A percentile compares a stretch with the other conserved stretches of the same genome.
These are phyloP conservation scores for Lipomyces sp. DNA, from an alignment of 805 yeast genomes.

Conservation along the genomic window DNA sequence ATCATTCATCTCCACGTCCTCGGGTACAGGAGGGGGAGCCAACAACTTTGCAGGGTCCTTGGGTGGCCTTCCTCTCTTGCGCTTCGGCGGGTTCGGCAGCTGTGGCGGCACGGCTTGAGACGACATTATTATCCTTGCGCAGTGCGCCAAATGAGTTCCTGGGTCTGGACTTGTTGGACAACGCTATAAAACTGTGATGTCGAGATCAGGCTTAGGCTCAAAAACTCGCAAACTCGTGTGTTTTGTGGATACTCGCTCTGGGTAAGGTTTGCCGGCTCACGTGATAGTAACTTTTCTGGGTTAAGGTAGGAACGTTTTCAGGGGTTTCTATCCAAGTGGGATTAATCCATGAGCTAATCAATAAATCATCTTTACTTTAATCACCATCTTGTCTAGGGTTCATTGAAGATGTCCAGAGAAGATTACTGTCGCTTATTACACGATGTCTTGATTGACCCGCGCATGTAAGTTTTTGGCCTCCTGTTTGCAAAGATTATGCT, in stretches of 20 bases:
- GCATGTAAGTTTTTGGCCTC: conserved; percentile 13
- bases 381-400: background rate
- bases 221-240: background rate
- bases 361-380: too few relatives aligned
- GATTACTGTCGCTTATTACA: conserved; percentile 14
- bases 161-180: background rate
- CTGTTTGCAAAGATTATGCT: background rate
- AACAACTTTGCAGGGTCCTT: background rate
- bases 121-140: background rate
- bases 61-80: conserved; percentile 20
- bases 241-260: background rate
- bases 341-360: too few relatives aligned
- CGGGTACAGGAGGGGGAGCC: background rate
- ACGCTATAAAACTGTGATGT: conserved; percentile 3
- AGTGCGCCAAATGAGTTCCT: background rate
- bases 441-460: conserved; percentile 12
- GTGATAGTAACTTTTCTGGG: too few relatives aligned
- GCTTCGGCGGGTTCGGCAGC: conserved; percentile 14
- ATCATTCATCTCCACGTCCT: background rate
- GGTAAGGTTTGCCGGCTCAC: too few relatives aligned
- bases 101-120: background rate
- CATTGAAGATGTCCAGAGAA: background rate
- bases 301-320: too few relatives aligned
- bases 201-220: too few relatives aligned
- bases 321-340: too few relatives aligned